Base-by-base conservation (phyloP, 2,329 filamentous ascomycete genomes). In the Thermothelomyces thermophilus region DNA sequence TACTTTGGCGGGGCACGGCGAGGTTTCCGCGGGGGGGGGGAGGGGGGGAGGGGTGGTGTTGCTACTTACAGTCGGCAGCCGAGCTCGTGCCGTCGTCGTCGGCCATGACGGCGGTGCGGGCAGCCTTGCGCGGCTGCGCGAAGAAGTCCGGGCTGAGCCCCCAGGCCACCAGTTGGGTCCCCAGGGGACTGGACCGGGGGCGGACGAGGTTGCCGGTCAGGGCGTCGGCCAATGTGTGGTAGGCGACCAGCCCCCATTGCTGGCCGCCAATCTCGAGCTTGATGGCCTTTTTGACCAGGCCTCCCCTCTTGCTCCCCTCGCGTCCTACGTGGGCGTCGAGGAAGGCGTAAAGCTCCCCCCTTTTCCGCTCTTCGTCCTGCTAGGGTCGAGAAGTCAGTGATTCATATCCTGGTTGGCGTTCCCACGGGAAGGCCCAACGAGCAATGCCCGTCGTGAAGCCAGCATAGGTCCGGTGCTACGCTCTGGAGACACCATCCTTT, bases 241-340 rank as follows among this genome's bases (percentile, higher is more conserved):
- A 96, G 14, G 86, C 90, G 35, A 95, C 89, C 45, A 96, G 71
- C 61, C 95, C 90, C 62, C 95, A 90, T 2, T 82, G 83, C 2
- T 90, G 78, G 2, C 85, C 85, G 22, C 84, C 76, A 44, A 85
- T 82, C 2, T 78, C 82, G 34, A 95, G 80, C 59, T 85, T 91
- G 67, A 95, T 90, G 0, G 90, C 95, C 73, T 95, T 95, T 75
- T 96, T 96, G 55, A 95, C 80, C 35, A 96, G 70, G 0, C 90
- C 90, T 1, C 82, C 79, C 13, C 82, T 74, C 62, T 93, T 93
- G 75, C 95, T 95, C 28, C 83, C 81, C 60, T 95, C 95, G 0
- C 86, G 90, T 67, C 95, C 90, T n/a, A 91, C 80, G 11, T 95
- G 73, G 1, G 89, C 94, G 5, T 90, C 90, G 39, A 93, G 82